A percentile compares a stretch with the other conserved stretches of the same genome.
phyloP scores from a whole-genome alignment of 2,329 filamentous ascomycete species.

The Aspergillus sp. region DNA sequence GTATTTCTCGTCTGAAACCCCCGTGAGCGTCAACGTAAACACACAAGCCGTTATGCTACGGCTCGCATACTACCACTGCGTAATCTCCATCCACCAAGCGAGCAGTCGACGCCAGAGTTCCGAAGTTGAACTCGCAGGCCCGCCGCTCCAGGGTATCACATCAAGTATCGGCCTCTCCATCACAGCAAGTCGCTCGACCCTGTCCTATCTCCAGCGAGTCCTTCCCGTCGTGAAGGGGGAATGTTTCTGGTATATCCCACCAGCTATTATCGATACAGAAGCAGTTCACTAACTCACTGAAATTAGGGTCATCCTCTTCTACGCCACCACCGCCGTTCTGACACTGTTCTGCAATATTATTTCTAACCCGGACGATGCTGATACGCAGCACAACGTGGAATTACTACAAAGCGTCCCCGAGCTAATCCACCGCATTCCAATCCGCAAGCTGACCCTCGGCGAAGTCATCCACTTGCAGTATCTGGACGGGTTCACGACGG shows the following conservation, averaged over 20 bases:
- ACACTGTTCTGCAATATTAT: constrained; percentile 53
- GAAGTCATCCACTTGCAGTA: constrained; percentile 12
- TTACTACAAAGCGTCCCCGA: not conserved
- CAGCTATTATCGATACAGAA: too few relatives aligned
- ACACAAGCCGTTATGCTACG: constrained; percentile 47
- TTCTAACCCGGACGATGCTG: constrained; percentile 38
- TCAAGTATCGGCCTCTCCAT: not conserved
- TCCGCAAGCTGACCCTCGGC: constrained; percentile 5
- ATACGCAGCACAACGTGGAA: constrained; percentile 18
- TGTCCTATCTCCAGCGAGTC: not conserved
- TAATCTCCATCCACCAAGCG: constrained; percentile 52
- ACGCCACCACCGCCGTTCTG: constrained; percentile 51
- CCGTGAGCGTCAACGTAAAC: constrained; percentile 22
- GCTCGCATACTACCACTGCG: constrained; percentile 53
- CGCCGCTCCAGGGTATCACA: not conserved
- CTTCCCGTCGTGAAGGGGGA: not conserved
- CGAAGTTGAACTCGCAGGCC: not conserved
- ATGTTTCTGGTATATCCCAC: not conserved
- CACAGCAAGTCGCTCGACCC: not conserved
- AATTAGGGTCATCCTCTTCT: constrained; percentile 51
- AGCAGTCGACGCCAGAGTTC: constrained; percentile 45
- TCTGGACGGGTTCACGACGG: constrained; percentile 8
- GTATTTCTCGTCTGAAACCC: constrained; percentile 29
- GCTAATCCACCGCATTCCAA: not conserved
- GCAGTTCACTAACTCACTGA: not conserved